Conservation (phyloP, 2,329 filamentous ascomycete genomes). For the Hymenoscyphus linearis region DNA sequence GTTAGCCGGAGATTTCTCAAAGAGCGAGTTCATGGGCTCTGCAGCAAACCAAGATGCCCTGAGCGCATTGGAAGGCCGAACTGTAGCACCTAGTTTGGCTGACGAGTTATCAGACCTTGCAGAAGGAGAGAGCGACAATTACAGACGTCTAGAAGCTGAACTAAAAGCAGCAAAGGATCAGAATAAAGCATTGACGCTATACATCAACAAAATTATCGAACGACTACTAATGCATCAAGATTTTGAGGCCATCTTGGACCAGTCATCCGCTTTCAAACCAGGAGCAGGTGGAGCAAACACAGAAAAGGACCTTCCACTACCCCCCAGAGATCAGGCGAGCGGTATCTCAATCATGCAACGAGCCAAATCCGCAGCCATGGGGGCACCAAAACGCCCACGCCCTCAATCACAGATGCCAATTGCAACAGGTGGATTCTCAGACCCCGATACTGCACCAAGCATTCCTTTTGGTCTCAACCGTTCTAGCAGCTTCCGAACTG, state of each 20-base stretch:
- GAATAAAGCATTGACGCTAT: slow-evolving; percentile 94
- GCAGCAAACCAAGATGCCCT: slow-evolving; percentile 59
- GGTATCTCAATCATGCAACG: slow-evolving; percentile 52
- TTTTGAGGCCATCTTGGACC: slow-evolving; percentile 88
- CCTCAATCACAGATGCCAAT: slow-evolving; percentile 51
- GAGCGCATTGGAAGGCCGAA: slow-evolving; percentile 55
- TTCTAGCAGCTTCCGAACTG: slow-evolving; percentile 48
- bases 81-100: slow-evolving; percentile 61
- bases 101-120: slow-evolving; percentile 78
- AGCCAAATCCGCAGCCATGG: slow-evolving; percentile 54
- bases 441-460: slow-evolving; percentile 70
- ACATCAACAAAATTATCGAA: slow-evolving; percentile 99
- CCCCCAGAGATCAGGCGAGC: slow-evolving; percentile 47
- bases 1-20: slow-evolving; percentile 85
- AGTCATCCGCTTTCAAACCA: slow-evolving; percentile 59
- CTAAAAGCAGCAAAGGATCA: slow-evolving; percentile 78
- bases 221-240: slow-evolving; percentile 89
- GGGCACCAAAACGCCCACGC: slow-evolving; percentile 39
- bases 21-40: slow-evolving; percentile 69
- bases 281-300: slow-evolving; percentile 26
- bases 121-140: slow-evolving; percentile 55
- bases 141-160: slow-evolving; percentile 71
- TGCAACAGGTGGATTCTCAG: slow-evolving; percentile 43
- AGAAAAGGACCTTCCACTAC: slow-evolving; percentile 81
- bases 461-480: slow-evolving; percentile 63